A percentile compares a stretch with the other conserved stretches of the same genome.
phyloP scores from a whole-genome alignment of 1,284 basidiomycete species.

The Cutaneotrichosporon cutaneum region DNA sequence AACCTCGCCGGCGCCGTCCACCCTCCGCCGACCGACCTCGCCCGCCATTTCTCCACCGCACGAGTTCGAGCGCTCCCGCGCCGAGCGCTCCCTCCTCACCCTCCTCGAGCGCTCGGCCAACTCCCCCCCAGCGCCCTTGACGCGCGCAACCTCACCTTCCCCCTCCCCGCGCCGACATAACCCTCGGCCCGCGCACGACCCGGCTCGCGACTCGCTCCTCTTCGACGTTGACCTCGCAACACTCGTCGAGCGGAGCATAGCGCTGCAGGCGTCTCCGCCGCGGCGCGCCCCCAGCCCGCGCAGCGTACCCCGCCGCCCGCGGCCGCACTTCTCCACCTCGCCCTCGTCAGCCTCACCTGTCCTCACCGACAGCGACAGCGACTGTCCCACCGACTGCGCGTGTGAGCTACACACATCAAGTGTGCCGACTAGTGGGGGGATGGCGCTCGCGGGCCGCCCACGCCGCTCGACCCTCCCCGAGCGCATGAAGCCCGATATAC shows the following conservation, averaged over 20 bases:
- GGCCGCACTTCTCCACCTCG: conserved; percentile 16
- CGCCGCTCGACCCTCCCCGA: conserved; percentile 1
- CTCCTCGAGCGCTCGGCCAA: conserved; percentile 20
- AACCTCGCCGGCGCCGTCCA: neutral
- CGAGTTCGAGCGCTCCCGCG: conserved; percentile 4
- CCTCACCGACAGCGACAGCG: neutral
- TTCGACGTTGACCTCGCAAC: conserved; percentile 17
- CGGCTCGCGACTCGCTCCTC: neutral
- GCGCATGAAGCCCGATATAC: neutral
- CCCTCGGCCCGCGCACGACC: neutral
- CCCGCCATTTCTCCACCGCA: neutral
- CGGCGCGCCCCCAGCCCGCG: neutral
- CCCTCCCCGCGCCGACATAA: neutral
- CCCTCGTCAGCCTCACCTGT: neutral
- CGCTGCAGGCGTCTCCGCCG: conserved; percentile 18
- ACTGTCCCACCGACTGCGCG: neutral
- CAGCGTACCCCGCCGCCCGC: neutral
- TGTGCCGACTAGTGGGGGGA: neutral
- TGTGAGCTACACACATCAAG: neutral
- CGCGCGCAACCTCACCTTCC: neutral
- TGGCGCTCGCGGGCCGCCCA: neutral
- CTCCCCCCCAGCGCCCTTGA: too few relatives aligned
- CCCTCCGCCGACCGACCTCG: neutral
- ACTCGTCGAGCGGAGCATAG: conserved; percentile 26
- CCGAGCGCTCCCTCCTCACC: conserved; percentile 18